These are phyloP conservation scores for Camellia japonica DNA, from an alignment of 148 eudicot genomes.

Conservation along the genomic window DNA sequence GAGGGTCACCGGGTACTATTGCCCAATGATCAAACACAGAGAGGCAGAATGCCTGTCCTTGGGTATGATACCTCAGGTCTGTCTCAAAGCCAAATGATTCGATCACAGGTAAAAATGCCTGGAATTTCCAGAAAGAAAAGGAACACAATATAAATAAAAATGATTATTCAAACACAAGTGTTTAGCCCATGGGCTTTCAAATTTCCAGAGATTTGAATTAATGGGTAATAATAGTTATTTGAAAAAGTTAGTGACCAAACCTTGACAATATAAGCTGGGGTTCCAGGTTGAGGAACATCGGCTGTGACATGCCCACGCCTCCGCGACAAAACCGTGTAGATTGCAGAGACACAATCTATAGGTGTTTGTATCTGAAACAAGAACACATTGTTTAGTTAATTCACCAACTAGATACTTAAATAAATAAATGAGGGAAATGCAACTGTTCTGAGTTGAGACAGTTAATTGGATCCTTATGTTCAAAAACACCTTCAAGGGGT, in stretches of 20 bases:
- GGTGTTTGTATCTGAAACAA: slow-evolving; percentile 98
- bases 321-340: slow-evolving; percentile 87
- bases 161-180: background rate
- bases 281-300: slow-evolving; percentile 98
- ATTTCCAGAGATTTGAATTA: background rate
- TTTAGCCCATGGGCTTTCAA: background rate
- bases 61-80: slow-evolving; percentile 96
- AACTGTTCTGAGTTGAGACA: background rate
- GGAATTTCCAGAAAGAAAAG: background rate
- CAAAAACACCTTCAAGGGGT: background rate
- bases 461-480: background rate
- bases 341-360: slow-evolving; percentile 90
- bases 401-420: background rate
- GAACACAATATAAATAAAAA: slow-evolving; percentile 3
- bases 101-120: slow-evolving; percentile 96
- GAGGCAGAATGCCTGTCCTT: slow-evolving; percentile 91
- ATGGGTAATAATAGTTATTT: background rate
- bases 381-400: slow-evolving; percentile 5
- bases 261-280: slow-evolving; percentile 97
- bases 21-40: slow-evolving; percentile 99
- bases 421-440: background rate
- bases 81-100: slow-evolving; percentile 99
- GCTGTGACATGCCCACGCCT: slow-evolving; percentile 98
- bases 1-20: slow-evolving; percentile 97
- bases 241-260: slow-evolving; percentile 32